Percentiles rank a stretch among this genome's conserved stretches.
Conservation (phyloP, 495 filamentous ascomycete species). For the Penicillium arizonense region DNA sequence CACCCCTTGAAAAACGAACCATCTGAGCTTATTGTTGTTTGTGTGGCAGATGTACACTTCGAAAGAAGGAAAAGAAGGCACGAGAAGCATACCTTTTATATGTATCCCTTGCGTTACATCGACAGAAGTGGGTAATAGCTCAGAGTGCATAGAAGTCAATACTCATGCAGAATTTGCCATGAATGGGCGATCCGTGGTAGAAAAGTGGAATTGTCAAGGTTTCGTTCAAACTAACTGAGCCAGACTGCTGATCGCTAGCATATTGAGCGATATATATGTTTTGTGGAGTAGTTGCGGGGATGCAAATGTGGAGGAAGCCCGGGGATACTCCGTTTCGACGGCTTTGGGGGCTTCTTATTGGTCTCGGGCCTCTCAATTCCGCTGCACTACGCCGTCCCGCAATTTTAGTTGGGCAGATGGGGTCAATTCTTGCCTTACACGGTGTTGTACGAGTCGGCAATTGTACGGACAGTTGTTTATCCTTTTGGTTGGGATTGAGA, state of each 20-base stretch:
- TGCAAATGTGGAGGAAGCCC: conserved; percentile 5
- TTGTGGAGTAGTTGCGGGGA: neutral
- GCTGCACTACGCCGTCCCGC: neutral
- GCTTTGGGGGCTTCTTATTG: conserved; percentile 18
- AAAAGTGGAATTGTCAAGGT: neutral
- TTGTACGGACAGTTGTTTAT: too few species aligned
- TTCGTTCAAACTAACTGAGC: neutral
- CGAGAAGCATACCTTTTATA: neutral
- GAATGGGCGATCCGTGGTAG: neutral
- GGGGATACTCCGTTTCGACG: conserved; percentile 16
- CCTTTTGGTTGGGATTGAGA: too few species aligned
- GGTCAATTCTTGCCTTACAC: too few species aligned
- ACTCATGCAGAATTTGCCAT: neutral
- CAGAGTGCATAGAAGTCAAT: neutral
- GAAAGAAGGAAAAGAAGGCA: neutral
- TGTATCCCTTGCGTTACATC: neutral
- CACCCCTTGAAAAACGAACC: neutral
- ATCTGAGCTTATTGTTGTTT: conserved; percentile 3
- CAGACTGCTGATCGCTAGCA: neutral
- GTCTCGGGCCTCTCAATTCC: conserved; percentile 5
- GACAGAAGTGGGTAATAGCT: neutral
- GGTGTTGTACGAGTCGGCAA: too few species aligned
- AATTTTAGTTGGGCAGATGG: too few species aligned
- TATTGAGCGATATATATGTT: neutral
- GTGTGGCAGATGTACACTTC: neutral